Evolutionary conservation across 2,329 filamentous ascomycete species (phyloP), one percentile per base, ranked within the genome.

Genomic region (Arthrobotrys pseudoclavata): DNA sequence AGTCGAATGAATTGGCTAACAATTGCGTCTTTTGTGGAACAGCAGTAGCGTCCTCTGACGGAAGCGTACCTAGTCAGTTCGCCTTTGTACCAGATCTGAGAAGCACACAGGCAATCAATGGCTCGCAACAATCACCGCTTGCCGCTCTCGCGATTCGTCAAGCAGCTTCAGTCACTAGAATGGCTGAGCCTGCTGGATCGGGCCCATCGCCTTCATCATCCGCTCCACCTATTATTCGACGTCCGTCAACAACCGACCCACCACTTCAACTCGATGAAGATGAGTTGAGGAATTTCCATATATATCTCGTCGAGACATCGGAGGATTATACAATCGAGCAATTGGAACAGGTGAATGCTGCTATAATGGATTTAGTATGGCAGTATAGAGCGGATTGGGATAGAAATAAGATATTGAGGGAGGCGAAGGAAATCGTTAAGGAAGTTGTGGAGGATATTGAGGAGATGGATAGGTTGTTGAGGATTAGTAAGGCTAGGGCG

Each of bases 361-460:
- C 91, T 80, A 86, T 98, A 79, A 98, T 98, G 95, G 92, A 95
- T 77, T 89, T 91, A 79, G 88, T 98, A 52, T 99, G 96, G 96
- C 87, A 87, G 77, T 88, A 88, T 76, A 88, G 94, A 61, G 87
- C 89, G 57, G 91, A 96, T 82, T 96, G 92, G 89, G 96, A 99
- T 84, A 89, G 96, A 50, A 91, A 90, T 81, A 87, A 87, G 81
- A 94, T 97, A 13, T 87, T 91, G 13, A 85, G 85, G 53, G 85
- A 86, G 42, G 87, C 96, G 42, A 86, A 86, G 48, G 86, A 87
- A 15, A 89, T 92, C 3, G 97, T 97, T 83, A 94, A 96, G 81
- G 89, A 90, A 31, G 89, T 89, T 12, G 90, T 93, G 74, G 82
- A 84, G 24, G 92, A 94, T 82, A 92, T 94, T 75, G 88, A 90